Base-by-base conservation (phyloP, 2,329 filamentous ascomycete species). In the Purpureocillium lavendulum region DNA sequence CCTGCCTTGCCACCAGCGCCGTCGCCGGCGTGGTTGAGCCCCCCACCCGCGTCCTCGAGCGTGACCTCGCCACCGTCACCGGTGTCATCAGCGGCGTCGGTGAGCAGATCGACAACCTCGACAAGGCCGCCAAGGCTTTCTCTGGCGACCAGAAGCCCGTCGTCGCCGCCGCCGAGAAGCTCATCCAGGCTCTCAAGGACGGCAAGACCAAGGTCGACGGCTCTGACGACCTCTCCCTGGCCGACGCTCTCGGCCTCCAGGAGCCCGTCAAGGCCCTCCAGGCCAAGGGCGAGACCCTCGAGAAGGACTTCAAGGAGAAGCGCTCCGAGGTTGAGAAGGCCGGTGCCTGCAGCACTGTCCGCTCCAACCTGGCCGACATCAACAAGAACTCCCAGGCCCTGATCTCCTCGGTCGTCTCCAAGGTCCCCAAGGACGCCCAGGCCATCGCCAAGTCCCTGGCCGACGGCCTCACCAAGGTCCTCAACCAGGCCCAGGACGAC, bases 381-480 rank as follows among this genome's bases (percentile, higher is more conserved):
- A 50, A 48, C 46, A 34, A 26, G 3, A 45, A 44, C 39, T 51
- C 53, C 4, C 33, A 52, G 41, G 41, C 39, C n/a, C 54, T 60
- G 17, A 59, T 57, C 40, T 41, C 51, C n/a, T 40, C 54, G 28
- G 46, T 57, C 30, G 50, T 60, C 15, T 18, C 21, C 37, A 59
- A 59, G 50, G 51, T 58, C 2, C 56, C 56, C 24, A 37, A 44
- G 14, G 49, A 44, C 7, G 51, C 51, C 13, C 57, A 57, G 48
- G 26, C 35, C 16, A 47, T 60, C 33, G 57, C 56, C 34, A 18
- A 41, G 33, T 36, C 42, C 37, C 50, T 60, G 12, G 51, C 56
- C 10, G 36, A 35, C 3, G 43, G 47, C 35, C 49, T 60, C 33
- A 48, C 47, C 29, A 32, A 47, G 30, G 45, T 49, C 26, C 46